Evolutionary conservation across 345 rosid genomes (phyloP).

Genomic region (Draba incana): DNA sequence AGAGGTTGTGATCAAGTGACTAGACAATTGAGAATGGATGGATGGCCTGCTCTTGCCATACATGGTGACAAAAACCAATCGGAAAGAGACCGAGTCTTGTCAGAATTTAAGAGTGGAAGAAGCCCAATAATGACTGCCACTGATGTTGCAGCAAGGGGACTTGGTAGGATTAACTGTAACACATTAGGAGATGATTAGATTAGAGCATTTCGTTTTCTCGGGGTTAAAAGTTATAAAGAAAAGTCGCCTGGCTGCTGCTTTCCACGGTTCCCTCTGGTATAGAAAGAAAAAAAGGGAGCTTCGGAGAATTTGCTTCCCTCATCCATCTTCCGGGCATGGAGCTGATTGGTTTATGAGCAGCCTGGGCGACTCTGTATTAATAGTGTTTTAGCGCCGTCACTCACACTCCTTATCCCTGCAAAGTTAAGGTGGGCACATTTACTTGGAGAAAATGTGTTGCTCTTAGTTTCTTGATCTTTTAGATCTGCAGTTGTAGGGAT

Average conservation of each 20-base stretch:
- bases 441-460: conserved; percentile 71
- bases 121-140: conserved; percentile 96
- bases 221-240: conserved; percentile 41
- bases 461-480: conserved; percentile 64
- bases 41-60: conserved; percentile 97
- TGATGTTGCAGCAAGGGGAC: conserved; percentile 99
- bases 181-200: conserved; percentile 62
- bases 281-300: conserved; percentile 49
- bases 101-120: conserved; percentile 94
- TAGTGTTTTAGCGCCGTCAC: conserved; percentile 53
- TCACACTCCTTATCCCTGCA: conserved; percentile 91
- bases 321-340: conserved; percentile 81
- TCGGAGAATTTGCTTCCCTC: conserved; percentile 42
- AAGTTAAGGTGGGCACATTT: conserved; percentile 99
- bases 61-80: conserved; percentile 97
- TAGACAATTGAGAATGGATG: conserved; percentile 95
- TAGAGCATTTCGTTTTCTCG: conserved; percentile 49
- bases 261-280: conserved; percentile 67
- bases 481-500: conserved; percentile 91
- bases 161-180: conserved; percentile 85
- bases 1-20: conserved; percentile 97
- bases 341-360: conserved; percentile 82
- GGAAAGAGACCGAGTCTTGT: conserved; percentile 96
- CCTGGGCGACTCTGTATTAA: conserved; percentile 79
- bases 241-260: conserved; percentile 98